These are phyloP conservation scores for Plasmodium gaboni DNA, from an alignment of 169 alveolate species.

Conservation along the genomic window DNA sequence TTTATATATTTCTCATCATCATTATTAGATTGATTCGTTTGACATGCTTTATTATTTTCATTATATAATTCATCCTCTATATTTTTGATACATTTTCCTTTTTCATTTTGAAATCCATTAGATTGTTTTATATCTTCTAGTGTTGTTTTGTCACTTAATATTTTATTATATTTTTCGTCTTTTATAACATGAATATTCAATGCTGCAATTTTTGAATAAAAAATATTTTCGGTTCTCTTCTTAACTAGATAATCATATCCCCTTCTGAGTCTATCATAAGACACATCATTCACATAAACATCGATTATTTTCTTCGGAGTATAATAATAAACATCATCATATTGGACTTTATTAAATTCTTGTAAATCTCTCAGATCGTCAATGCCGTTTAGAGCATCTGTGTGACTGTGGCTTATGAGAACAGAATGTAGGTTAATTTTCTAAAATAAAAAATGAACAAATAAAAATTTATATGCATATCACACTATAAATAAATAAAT, in stretches of 20 bases:
- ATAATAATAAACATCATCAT: conserved; percentile 40
- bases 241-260: conserved; percentile 54
- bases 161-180: conserved; percentile 45
- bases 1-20: conserved; percentile 9
- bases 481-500: not conserved
- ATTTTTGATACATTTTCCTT: conserved; percentile 3
- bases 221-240: conserved; percentile 47
- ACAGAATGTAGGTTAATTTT: conserved; percentile 45
- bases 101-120: not conserved
- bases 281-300: conserved; percentile 38
- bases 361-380: conserved; percentile 71
- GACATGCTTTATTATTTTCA: conserved; percentile 7
- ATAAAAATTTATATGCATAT: not conserved
- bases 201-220: conserved; percentile 67
- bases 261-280: conserved; percentile 42
- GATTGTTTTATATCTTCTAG: not conserved
- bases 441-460: conserved; percentile 13
- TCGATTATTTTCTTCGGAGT: conserved; percentile 30
- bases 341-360: conserved; percentile 26
- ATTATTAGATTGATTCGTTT: not conserved
- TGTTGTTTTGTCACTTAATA: conserved; percentile 13
- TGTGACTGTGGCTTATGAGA: conserved; percentile 62
- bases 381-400: conserved; percentile 69
- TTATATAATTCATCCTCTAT: not conserved
- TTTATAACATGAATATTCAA: conserved; percentile 38